Percentiles rank a stretch among this genome's conserved stretches.
phyloP scores from a whole-genome alignment of 495 filamentous ascomycete species.

The Melanomma pulvis-pyrius region DNA sequence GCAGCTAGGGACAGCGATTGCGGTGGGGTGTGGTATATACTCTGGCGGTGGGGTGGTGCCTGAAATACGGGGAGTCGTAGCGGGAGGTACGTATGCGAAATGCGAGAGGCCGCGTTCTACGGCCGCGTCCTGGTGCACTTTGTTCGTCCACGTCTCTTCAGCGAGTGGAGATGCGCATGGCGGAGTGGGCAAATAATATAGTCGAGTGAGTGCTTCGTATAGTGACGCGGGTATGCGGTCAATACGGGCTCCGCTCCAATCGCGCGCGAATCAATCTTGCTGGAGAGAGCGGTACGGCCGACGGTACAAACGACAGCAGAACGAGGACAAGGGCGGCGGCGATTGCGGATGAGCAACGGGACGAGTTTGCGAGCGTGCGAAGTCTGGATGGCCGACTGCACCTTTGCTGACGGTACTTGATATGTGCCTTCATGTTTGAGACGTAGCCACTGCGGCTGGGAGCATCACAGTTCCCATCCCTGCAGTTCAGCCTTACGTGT shows the following conservation, averaged over 20 bases:
- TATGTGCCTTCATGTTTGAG: background rate
- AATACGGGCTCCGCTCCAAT: too few relatives aligned
- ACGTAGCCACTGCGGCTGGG: background rate
- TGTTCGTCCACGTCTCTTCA: too few relatives aligned
- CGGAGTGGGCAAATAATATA: background rate
- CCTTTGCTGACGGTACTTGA: too few relatives aligned
- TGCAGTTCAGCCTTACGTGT: slow-evolving; percentile 22
- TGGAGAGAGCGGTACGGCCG: too few relatives aligned
- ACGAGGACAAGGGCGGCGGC: too few relatives aligned
- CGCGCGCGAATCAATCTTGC: too few relatives aligned
- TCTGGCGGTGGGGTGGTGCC: background rate
- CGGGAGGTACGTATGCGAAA: background rate
- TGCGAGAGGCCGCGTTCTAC: background rate
- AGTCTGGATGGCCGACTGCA: too few relatives aligned
- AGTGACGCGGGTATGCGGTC: background rate
- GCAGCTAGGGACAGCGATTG: background rate
- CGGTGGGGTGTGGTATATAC: background rate
- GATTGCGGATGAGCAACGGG: too few relatives aligned
- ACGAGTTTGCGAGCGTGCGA: too few relatives aligned
- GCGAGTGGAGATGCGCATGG: too few relatives aligned
- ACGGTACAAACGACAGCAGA: too few relatives aligned
- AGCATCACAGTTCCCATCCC: slow-evolving; percentile 12
- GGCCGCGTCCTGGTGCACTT: background rate
- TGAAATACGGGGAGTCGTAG: slow-evolving; percentile 1
- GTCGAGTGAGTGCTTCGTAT: too few relatives aligned